Conservation (phyloP, 164 flowering plant genomes). For the Vitis rotundifolia region DNA sequence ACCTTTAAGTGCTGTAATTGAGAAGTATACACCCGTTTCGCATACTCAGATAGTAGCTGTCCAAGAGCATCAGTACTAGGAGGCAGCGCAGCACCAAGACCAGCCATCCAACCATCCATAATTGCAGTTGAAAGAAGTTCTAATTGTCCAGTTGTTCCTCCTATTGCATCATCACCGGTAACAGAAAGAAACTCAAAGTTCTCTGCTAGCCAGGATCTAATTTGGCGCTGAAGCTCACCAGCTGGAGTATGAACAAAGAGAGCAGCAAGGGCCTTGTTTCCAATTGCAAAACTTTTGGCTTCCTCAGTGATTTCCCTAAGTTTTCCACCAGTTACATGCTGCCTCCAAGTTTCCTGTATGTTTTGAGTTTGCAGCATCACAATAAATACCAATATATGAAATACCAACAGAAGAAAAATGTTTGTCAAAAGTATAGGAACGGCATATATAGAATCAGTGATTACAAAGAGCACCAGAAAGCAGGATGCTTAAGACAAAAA, state of each 20-base stretch:
- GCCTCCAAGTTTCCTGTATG: constrained; percentile 82
- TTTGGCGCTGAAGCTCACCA: constrained; percentile 97
- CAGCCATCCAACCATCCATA: constrained; percentile 99
- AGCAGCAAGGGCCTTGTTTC: constrained; percentile 95
- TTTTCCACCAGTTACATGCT: constrained; percentile 95
- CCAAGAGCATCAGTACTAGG: constrained; percentile 97
- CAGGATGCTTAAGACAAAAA: background rate
- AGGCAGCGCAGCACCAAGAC: constrained; percentile 91
- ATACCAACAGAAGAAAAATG: background rate
- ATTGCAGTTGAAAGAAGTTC: constrained; percentile 98
- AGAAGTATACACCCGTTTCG: constrained; percentile 89
- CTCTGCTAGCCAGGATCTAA: constrained; percentile 95
- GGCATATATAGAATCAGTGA: no score
- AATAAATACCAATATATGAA: background rate
- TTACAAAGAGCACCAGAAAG: background rate
- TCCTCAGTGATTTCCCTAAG: constrained; percentile 96
- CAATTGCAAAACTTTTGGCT: constrained; percentile 89
- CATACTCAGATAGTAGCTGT: constrained; percentile 84
- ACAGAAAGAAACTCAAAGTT: constrained; percentile 94
- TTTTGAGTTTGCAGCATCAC: constrained; percentile 2
- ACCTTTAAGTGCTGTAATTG: constrained; percentile 97
- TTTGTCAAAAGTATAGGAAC: background rate
- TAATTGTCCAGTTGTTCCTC: constrained; percentile 80
- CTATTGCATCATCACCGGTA: constrained; percentile 71
- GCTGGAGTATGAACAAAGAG: constrained; percentile 99